phyloP scores from a whole-genome alignment of 306 rosid species.

The Gynostemma pentaphyllum region DNA sequence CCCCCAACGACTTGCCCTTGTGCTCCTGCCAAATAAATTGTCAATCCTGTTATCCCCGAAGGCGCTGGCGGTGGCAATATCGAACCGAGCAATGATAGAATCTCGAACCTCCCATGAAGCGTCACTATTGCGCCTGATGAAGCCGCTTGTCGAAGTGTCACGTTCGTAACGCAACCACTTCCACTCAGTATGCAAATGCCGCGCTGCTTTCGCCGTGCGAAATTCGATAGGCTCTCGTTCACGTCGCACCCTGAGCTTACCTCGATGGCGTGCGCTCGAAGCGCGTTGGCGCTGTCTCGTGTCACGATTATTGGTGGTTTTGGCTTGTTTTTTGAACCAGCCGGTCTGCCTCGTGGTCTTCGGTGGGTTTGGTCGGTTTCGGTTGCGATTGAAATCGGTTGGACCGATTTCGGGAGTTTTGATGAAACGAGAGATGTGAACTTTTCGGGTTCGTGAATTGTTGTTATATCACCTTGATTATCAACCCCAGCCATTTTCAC shows the following conservation, averaged over 20 bases:
- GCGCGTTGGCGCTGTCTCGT: slow-evolving; percentile 90
- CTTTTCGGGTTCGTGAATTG: not conserved
- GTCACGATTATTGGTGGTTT: slow-evolving; percentile 94
- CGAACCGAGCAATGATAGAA: slow-evolving; percentile 67
- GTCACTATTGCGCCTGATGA: slow-evolving; percentile 70
- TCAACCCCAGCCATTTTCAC: not conserved
- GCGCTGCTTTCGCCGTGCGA: slow-evolving; percentile 73
- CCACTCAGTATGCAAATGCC: slow-evolving; percentile 91
- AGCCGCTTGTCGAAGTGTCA: slow-evolving; percentile 76
- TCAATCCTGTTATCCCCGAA: no score
- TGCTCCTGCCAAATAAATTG: no score
- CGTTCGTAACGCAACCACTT: slow-evolving; percentile 79
- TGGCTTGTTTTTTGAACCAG: slow-evolving; percentile 92
- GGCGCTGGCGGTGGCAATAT: slow-evolving; percentile 95
- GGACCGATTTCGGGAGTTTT: not conserved
- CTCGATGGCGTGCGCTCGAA: slow-evolving; percentile 89
- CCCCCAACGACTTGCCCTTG: no score
- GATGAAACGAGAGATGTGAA: slow-evolving; percentile 1
- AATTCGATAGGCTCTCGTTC: slow-evolving; percentile 61
- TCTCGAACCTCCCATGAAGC: slow-evolving; percentile 86
- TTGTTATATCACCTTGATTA: slow-evolving; percentile 13
- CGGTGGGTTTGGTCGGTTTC: slow-evolving; percentile 40
- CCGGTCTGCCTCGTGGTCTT: slow-evolving; percentile 74
- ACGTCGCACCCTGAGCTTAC: slow-evolving; percentile 77
- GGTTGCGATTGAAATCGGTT: not conserved